Conservation (phyloP, 495 filamentous ascomycete species). For the Alectoria sarmentosa region DNA sequence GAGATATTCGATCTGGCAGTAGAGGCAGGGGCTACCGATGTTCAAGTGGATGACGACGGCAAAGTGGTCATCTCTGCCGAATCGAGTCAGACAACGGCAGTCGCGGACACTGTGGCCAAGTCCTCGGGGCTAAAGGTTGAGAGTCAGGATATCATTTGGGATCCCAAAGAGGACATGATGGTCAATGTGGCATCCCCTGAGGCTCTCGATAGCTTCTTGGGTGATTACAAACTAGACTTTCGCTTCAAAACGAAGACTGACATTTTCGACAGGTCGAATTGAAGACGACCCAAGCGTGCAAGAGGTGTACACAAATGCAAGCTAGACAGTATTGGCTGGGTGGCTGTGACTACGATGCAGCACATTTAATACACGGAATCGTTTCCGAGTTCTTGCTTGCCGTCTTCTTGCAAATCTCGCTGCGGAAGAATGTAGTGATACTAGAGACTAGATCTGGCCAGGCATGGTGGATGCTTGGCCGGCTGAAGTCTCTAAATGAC, state of each 20-base stretch:
- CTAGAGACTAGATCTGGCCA: neutral
- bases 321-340: neutral
- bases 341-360: neutral
- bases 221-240: conserved; percentile 38
- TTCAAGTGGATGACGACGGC: conserved; percentile 62
- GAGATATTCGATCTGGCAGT: conserved; percentile 75
- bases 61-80: conserved; percentile 69
- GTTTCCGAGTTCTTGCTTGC: neutral
- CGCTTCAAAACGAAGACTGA: conserved; percentile 21
- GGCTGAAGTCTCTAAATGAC: neutral
- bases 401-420: neutral
- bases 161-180: conserved; percentile 71
- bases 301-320: conserved; percentile 47
- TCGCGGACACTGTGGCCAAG: conserved; percentile 54
- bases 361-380: neutral
- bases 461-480: neutral
- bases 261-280: conserved; percentile 30
- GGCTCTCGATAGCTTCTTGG: conserved; percentile 45
- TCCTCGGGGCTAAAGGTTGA: conserved; percentile 55
- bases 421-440: neutral
- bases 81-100: conserved; percentile 56
- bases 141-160: conserved; percentile 76
- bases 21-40: conserved; percentile 78
- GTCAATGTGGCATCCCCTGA: conserved; percentile 46
- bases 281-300: conserved; percentile 58